These are phyloP conservation scores for Fraxinus albicans DNA, from an alignment of 305 asterid species.

Conservation along the genomic window DNA sequence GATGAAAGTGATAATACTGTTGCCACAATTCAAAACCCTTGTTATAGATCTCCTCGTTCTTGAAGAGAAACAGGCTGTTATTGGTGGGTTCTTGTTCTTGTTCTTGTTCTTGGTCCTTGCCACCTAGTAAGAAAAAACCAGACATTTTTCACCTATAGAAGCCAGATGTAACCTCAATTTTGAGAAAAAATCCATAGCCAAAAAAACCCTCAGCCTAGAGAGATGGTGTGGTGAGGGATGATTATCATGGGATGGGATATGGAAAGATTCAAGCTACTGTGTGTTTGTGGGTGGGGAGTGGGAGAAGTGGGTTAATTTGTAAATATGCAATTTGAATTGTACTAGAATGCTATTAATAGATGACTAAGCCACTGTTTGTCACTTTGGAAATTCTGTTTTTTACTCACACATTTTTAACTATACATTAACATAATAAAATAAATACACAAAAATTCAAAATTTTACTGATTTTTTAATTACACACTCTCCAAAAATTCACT, in stretches of 20 bases:
- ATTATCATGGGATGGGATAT: not conserved
- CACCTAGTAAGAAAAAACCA: conserved; percentile 75
- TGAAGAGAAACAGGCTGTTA: conserved; percentile 47
- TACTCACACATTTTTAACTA: no score
- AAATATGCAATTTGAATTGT: not conserved
- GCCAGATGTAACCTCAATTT: conserved; percentile 30
- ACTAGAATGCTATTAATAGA: not conserved
- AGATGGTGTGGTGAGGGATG: not conserved
- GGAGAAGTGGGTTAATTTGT: not conserved
- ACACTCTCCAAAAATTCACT: no score
- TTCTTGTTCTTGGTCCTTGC: conserved; percentile 34
- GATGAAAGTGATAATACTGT: conserved; percentile 58
- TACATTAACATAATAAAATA: no score
- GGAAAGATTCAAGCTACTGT: not conserved
- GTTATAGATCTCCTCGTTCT: conserved; percentile 73
- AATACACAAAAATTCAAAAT: no score
- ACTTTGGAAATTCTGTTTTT: no score
- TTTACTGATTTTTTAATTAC: no score
- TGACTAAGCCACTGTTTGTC: not conserved
- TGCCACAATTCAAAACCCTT: conserved; percentile 93
- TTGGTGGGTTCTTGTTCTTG: conserved; percentile 26
- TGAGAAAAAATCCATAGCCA: conserved; percentile 15
- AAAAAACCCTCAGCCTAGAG: not conserved
- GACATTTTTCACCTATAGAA: conserved; percentile 59
- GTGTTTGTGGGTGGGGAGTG: not conserved